Conservation (phyloP, 2,329 filamentous ascomycete species). For the Macrophomina phaseolina region DNA sequence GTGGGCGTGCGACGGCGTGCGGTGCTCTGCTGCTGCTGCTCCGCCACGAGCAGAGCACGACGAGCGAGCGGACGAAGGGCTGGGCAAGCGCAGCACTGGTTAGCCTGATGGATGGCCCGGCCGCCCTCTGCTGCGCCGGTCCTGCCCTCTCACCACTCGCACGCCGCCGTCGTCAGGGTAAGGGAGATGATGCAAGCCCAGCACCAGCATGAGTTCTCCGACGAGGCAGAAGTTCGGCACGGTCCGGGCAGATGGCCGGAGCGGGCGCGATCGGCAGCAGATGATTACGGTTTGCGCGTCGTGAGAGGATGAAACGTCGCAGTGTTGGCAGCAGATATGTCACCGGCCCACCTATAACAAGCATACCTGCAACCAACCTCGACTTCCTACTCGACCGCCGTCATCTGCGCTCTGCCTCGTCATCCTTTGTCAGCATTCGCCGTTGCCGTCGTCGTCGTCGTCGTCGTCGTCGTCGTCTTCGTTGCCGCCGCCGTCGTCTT, state of each 20-base stretch:
- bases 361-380: background rate
- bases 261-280: background rate
- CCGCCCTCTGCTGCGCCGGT: too few relatives aligned
- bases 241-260: background rate
- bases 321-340: background rate
- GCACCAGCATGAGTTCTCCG: background rate
- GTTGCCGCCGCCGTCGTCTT: too few relatives aligned
- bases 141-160: background rate
- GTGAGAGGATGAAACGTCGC: constrained; percentile 1
- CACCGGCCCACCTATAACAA: background rate
- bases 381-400: background rate
- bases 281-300: background rate
- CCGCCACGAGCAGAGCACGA: background rate
- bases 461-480: too few relatives aligned
- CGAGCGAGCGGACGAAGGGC: background rate
- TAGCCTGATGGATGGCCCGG: background rate
- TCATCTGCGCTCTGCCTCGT: background rate
- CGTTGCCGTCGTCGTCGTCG: too few relatives aligned
- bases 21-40: background rate
- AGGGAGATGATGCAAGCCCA: constrained; percentile 18
- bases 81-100: background rate
- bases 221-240: background rate
- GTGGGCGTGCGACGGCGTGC: background rate
- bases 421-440: background rate
- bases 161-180: background rate